A percentile compares a stretch with the other conserved stretches of the same genome.
phyloP scores from a whole-genome alignment of 768 basidiomycete genomes.

The Mycena belliarum region DNA sequence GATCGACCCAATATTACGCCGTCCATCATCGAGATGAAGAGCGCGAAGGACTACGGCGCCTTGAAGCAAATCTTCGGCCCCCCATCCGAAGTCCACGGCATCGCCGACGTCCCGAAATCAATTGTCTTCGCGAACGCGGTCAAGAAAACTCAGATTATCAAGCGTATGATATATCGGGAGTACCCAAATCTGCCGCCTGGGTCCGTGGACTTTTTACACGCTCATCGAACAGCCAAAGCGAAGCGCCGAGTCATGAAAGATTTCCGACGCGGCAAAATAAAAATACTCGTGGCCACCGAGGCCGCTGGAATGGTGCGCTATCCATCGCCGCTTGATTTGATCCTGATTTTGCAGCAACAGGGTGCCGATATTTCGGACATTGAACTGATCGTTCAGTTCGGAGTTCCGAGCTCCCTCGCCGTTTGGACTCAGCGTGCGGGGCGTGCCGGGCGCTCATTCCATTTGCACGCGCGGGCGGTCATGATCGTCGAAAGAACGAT shows the following conservation, averaged over 20 bases:
- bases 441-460: conserved; percentile 26
- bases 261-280: conserved; percentile 26
- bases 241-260: conserved; percentile 26
- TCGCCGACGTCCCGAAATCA: neutral
- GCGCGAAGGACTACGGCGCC: neutral
- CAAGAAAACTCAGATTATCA: neutral
- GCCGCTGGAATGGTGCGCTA: conserved; percentile 27
- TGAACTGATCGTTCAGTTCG: conserved; percentile 36
- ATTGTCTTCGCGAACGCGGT: neutral
- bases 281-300: conserved; percentile 24
- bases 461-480: conserved; percentile 28
- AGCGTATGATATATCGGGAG: neutral
- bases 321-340: neutral
- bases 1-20: neutral
- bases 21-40: neutral
- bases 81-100: neutral
- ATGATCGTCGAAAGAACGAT: conserved; percentile 17
- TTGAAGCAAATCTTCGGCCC: neutral
- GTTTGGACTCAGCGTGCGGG: conserved; percentile 36
- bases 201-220: conserved; percentile 26
- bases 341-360: conserved; percentile 18
- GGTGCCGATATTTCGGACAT: conserved; percentile 40
- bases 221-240: conserved; percentile 18
- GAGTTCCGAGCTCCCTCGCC: conserved; percentile 30
- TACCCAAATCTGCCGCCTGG: neutral